Percentiles rank a stretch among this genome's conserved stretches.
phyloP scores from a whole-genome alignment of 495 filamentous ascomycete genomes.

The Pseudoneurospora amorphoporcata region DNA sequence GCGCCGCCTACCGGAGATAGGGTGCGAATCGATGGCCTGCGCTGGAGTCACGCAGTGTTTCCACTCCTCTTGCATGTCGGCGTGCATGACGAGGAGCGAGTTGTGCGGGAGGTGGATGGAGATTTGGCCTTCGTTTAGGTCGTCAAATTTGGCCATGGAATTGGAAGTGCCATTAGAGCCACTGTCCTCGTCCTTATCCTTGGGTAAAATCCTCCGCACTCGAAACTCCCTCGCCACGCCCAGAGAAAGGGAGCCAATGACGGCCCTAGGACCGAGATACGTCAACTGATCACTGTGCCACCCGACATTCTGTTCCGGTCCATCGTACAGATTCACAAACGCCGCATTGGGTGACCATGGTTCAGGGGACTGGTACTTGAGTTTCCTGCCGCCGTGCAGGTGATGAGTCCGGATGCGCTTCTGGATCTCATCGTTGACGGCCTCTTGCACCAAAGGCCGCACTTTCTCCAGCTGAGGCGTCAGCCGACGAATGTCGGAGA shows the following conservation, averaged over 20 bases:
- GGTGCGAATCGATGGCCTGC: constrained; percentile 67
- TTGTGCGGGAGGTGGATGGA: constrained; percentile 90
- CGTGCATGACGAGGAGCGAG: constrained; percentile 86
- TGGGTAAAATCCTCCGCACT: constrained; percentile 60
- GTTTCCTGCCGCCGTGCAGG: constrained; percentile 53
- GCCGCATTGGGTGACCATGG: constrained; percentile 80
- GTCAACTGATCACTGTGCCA: constrained; percentile 90
- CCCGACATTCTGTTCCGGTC: constrained; percentile 68
- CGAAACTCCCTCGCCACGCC: constrained; percentile 89
- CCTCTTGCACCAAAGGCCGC: constrained; percentile 52
- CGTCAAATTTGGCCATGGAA: constrained; percentile 2
- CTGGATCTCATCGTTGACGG: constrained; percentile 65
- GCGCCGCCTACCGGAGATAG: constrained; percentile 62
- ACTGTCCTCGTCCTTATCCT: constrained; percentile 32
- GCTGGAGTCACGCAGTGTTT: constrained; percentile 71
- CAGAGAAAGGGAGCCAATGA: constrained; percentile 83
- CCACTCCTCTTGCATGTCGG: constrained; percentile 78
- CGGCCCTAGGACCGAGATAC: constrained; percentile 76
- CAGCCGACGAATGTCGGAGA: constrained; percentile 62
- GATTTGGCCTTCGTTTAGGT: constrained; percentile 69
- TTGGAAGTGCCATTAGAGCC: constrained; percentile 17
- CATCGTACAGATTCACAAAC: constrained; percentile 87
- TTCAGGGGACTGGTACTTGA: constrained; percentile 62
- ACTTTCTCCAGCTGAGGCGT: constrained; percentile 61
- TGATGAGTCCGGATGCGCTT: constrained; percentile 46